Evolutionary conservation across 192 early-diverging fungal genomes (phyloP), one percentile per base, ranked within the genome.

Genomic region (Coemansia sp.): DNA sequence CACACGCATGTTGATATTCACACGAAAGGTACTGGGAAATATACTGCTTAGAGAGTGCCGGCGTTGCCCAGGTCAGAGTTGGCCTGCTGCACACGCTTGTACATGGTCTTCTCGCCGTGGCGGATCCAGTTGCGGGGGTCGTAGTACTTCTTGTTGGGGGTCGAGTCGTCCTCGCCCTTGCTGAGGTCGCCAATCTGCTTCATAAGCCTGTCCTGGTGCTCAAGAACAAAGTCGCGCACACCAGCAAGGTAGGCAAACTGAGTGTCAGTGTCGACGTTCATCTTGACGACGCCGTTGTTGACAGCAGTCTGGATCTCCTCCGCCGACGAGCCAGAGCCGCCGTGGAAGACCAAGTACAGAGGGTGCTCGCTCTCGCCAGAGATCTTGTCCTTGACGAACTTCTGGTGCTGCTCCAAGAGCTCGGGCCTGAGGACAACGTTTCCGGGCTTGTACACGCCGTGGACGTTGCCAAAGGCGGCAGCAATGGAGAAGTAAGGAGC

Each of bases 191-290:
- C 96, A 61, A 98, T 94, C 84, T 98, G 96, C 30, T 84, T 75
- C 84, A 94, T 89, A 65, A 98, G 87, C 76, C 96, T 93, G 45
- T 73, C 90, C 86, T 95, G 92, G 88, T 97, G 90, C 67, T 81
- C 74, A 68, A 96, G 89, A 77, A 95, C 92, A 77, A 91, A 98
- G 75, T 91, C 85, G 66, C 87, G 88, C 70, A 98, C 87, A 70
- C 96, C 94, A 39, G 81, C 68, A 85, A 93, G 94, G 87, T 96
- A 98, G 30, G 95, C 94, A 91, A 91, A 98, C 85, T 98, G 96
- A 41, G 96, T 98, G 78, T 98, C 96, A 59, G 96, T 98, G 78
- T 98, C 96, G 79, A 98, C 93, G 87, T 98, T 98, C 96, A 98
- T 98, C 92, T 98, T 98, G 84, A 98, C 87, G 30, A 97, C 95